Evolutionary conservation across 805 yeast genomes (phyloP).

Genomic region (Pichia paraexigua): DNA sequence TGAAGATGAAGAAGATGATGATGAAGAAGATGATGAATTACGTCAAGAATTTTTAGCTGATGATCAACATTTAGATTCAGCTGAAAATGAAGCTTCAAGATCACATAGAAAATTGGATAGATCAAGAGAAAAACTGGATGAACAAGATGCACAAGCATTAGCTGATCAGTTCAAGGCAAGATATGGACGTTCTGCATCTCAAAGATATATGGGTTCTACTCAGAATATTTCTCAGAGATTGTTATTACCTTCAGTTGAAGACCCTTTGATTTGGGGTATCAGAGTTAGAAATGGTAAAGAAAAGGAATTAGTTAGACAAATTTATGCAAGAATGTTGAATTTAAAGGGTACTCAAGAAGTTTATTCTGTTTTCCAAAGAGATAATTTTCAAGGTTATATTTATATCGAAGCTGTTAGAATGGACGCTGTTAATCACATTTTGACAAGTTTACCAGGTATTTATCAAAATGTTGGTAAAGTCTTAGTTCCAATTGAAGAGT

Average conservation of each 20-base stretch:
- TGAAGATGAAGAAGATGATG: constrained; percentile 89
- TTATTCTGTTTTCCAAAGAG: constrained; percentile 87
- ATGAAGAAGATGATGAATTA: constrained; percentile 85
- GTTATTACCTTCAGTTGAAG: constrained; percentile 89
- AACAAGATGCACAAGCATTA: constrained; percentile 88
- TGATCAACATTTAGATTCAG: constrained; percentile 39
- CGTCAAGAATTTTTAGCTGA: constrained; percentile 77
- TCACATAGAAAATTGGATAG: constrained; percentile 88
- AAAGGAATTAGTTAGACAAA: constrained; percentile 78
- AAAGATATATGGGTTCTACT: constrained; percentile 75
- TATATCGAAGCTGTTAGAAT: constrained; percentile 92
- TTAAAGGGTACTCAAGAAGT: constrained; percentile 77
- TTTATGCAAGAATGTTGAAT: constrained; percentile 76
- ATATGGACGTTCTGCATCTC: constrained; percentile 78
- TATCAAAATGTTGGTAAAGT: constrained; percentile 53
- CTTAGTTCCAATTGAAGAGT: constrained; percentile 90
- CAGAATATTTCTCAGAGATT: constrained; percentile 89
- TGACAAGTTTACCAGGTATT: constrained; percentile 84
- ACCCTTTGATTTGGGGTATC: constrained; percentile 93
- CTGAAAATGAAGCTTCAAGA: constrained; percentile 50
- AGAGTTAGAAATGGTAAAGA: constrained; percentile 91
- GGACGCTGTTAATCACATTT: constrained; percentile 83
- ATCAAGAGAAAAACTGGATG: constrained; percentile 70
- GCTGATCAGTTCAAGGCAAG: constrained; percentile 90
- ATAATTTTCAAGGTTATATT: constrained; percentile 82